Conservation (phyloP, 352 stramenopile species). For the Peronospora farinosa region DNA sequence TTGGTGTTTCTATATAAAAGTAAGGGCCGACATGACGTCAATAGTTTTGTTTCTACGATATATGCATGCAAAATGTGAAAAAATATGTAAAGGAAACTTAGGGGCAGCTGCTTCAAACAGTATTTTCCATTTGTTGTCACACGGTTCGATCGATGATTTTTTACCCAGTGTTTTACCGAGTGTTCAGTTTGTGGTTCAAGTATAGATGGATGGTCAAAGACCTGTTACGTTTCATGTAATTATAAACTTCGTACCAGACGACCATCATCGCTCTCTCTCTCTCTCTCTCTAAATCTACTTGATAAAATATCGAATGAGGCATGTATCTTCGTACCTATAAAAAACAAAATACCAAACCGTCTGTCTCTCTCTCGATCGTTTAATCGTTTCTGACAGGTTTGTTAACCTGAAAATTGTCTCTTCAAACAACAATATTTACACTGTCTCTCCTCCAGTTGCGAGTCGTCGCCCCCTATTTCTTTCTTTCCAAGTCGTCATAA, state of each 20-base stretch:
- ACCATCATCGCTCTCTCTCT: too few relatives aligned
- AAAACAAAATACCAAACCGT: too few relatives aligned
- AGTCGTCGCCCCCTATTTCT: slow-evolving; percentile 35
- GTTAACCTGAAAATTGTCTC: slow-evolving; percentile 12
- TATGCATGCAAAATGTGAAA: too few relatives aligned
- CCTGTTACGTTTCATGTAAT: background rate
- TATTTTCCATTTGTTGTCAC: slow-evolving; percentile 13
- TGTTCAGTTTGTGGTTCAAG: too few relatives aligned
- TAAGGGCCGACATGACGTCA: background rate
- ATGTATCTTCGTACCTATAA: too few relatives aligned
- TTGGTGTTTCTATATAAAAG: too few relatives aligned
- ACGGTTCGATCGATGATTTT: slow-evolving; percentile 10
- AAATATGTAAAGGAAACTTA: slow-evolving; percentile 1
- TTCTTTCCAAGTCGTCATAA: slow-evolving; percentile 35
- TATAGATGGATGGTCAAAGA: too few relatives aligned
- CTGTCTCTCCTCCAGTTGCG: slow-evolving; percentile 28
- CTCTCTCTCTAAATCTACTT: too few relatives aligned
- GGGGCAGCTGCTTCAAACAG: slow-evolving; percentile 1
- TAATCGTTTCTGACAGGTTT: slow-evolving; percentile 1
- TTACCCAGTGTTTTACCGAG: too few relatives aligned
- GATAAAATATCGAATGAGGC: background rate
- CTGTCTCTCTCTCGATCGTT: too few relatives aligned
- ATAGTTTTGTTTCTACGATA: background rate
- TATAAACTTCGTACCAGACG: background rate
- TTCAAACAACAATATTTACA: slow-evolving; percentile 19